phyloP scores from a whole-genome alignment of 2,329 filamentous ascomycete species.

The Colletotrichum australisinense region DNA sequence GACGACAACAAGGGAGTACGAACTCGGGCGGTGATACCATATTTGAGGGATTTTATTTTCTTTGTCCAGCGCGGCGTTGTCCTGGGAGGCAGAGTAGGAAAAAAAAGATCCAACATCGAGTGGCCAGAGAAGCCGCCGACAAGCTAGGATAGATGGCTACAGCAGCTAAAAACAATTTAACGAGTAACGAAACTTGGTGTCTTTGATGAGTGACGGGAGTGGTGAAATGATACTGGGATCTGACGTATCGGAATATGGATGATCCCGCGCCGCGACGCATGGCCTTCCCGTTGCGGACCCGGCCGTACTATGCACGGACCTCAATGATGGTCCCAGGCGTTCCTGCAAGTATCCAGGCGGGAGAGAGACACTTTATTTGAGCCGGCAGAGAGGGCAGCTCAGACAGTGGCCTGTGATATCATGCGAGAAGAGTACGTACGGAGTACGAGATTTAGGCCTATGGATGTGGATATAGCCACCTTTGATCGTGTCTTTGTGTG shows the following conservation, averaged over 20 bases:
- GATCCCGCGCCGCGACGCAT: slow-evolving; percentile 12
- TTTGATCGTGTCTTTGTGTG: neutral
- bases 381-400: neutral
- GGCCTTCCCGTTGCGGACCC: neutral
- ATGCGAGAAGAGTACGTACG: neutral
- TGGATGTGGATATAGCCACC: too few species aligned
- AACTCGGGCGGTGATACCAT: slow-evolving; percentile 36
- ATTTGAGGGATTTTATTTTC: slow-evolving; percentile 31
- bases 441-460: neutral
- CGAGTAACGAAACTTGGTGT: slow-evolving; percentile 9
- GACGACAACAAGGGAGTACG: slow-evolving; percentile 9
- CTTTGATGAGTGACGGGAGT: neutral
- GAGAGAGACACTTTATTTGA: neutral
- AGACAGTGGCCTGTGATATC: slow-evolving; percentile 1
- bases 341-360: slow-evolving; percentile 3
- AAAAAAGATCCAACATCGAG: slow-evolving; percentile 12
- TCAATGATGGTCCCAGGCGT: neutral
- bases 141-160: slow-evolving; percentile 15
- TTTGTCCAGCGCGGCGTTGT: slow-evolving; percentile 34
- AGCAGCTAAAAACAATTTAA: slow-evolving; percentile 28
- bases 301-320: neutral
- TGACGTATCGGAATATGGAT: slow-evolving; percentile 16
- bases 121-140: neutral
- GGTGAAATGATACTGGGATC: neutral
- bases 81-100: slow-evolving; percentile 8